Evolutionary conservation across 1,139 yeast genomes (phyloP), one percentile per base, ranked within the genome.

Genomic region (Suhomyces guaymorum): DNA sequence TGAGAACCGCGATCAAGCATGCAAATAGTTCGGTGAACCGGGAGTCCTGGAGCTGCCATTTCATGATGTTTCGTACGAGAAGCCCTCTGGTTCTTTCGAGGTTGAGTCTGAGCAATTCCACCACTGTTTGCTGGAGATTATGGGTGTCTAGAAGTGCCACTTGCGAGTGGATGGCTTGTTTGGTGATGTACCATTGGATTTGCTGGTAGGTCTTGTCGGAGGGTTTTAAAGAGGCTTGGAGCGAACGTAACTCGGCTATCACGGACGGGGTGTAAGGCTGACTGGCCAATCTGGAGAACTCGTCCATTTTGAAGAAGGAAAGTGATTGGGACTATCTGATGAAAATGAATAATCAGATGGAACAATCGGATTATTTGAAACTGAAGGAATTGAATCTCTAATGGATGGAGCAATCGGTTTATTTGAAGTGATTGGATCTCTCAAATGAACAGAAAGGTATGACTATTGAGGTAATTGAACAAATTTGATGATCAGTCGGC

Each of bases 61-160:
- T 70, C 76, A 86, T 79, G 3, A 85, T 41, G 29, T 73, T 61
- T 34, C 81, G 65, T 15, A 77, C 73, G 20, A 82, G 56, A 3
- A 81, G 44, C 0, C 94, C 94, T 33, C 73, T 65, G 0, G 82
- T 89, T 35, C 87, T 61, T 7, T 67, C 48, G 14, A 86, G 46
- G 48, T 86, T 84, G 38, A 71, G 47, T 28, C 59, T 55, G 49
- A 86, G 77, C 14, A 85, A 51, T 7, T 70, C 75, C 11, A 68
- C 54, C 4, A 73, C 73, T 6, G 72, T 63, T 2, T 57, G 61
- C 36, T 72, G 71, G 22, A 85, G 55, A 43, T 82, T 82, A 3
- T 61, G 51, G 10, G 51, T 55, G 39, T 66, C 70, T 7, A 74
- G 69, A 36, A 66, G 66, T 43, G 73, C 70, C 18, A 84, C 52